Evolutionary conservation across 352 stramenopile species (phyloP).

Genomic region (Phytophthora pisi): DNA sequence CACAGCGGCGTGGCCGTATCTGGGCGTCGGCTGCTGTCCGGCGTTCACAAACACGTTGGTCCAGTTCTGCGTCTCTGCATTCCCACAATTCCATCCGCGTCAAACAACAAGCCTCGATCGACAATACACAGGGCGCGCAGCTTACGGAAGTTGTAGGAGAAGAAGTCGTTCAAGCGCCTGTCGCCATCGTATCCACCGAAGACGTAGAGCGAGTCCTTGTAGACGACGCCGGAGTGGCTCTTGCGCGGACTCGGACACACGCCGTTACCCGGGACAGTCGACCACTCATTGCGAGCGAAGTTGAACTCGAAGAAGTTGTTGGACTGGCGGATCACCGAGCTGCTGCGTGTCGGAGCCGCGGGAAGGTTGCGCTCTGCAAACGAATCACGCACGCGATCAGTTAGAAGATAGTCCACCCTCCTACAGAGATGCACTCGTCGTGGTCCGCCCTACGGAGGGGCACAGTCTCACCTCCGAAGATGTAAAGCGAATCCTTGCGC

Average conservation of each 20-base stretch:
- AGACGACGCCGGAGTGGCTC: constrained; percentile 92
- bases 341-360: constrained; percentile 20
- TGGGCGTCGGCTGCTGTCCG: constrained; percentile 89
- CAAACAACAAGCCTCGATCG: constrained; percentile 1
- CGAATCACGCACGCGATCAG: background rate
- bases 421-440: background rate
- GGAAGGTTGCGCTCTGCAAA: constrained; percentile 31
- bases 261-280: constrained; percentile 59
- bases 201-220: constrained; percentile 94
- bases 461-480: constrained; percentile 78
- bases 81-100: constrained; percentile 1
- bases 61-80: constrained; percentile 82
- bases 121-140: constrained; percentile 3
- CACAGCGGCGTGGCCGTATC: constrained; percentile 95
- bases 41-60: constrained; percentile 73
- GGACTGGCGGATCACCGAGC: constrained; percentile 46
- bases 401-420: constrained; percentile 3
- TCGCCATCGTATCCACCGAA: constrained; percentile 95
- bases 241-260: constrained; percentile 88
- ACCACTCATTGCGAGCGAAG: constrained; percentile 81
- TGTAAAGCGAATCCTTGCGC: constrained; percentile 93
- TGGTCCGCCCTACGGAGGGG: constrained; percentile 12
- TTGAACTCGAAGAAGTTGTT: constrained; percentile 95
- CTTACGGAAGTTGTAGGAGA: constrained; percentile 94
- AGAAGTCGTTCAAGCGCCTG: constrained; percentile 94